Evolutionary conservation across 768 basidiomycete species (phyloP).

Genomic region (Macrolepiota fuliginosa): DNA sequence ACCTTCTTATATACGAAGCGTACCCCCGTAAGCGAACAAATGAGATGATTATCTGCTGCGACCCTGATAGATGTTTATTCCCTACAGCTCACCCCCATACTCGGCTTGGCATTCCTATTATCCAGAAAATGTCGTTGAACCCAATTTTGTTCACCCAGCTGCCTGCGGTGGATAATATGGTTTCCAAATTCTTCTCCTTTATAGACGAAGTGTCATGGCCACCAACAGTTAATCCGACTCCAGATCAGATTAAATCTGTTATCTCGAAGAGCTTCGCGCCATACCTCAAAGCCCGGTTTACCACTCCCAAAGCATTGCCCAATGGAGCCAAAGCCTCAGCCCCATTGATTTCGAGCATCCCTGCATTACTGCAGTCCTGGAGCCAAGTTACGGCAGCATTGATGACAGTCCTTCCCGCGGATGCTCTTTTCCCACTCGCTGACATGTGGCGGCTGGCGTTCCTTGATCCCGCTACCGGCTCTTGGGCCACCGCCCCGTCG

Average conservation of each 20-base stretch:
- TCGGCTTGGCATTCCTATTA: conserved; percentile 52
- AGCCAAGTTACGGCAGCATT: conserved; percentile 44
- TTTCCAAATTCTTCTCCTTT: conserved; percentile 59
- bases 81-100: conserved; percentile 72
- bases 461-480: conserved; percentile 56
- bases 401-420: conserved; percentile 40
- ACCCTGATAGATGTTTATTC: neutral
- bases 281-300: conserved; percentile 63
- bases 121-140: conserved; percentile 62
- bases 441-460: conserved; percentile 83
- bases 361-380: conserved; percentile 46
- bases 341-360: conserved; percentile 28
- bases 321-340: conserved; percentile 12
- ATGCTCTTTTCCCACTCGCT: conserved; percentile 73
- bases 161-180: conserved; percentile 64
- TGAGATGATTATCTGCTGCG: neutral
- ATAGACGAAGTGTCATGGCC: conserved; percentile 49
- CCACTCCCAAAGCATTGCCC: conserved; percentile 21
- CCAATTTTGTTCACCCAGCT: conserved; percentile 77
- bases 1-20: conserved; percentile 70
- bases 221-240: conserved; percentile 22
- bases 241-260: conserved; percentile 44
- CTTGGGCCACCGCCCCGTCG: conserved; percentile 42
- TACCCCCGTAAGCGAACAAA: conserved; percentile 70
- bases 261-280: conserved; percentile 51